These are phyloP conservation scores for Penicillium aurantiogriseum DNA, from an alignment of 2,329 filamentous ascomycete species.

Conservation along the genomic window DNA sequence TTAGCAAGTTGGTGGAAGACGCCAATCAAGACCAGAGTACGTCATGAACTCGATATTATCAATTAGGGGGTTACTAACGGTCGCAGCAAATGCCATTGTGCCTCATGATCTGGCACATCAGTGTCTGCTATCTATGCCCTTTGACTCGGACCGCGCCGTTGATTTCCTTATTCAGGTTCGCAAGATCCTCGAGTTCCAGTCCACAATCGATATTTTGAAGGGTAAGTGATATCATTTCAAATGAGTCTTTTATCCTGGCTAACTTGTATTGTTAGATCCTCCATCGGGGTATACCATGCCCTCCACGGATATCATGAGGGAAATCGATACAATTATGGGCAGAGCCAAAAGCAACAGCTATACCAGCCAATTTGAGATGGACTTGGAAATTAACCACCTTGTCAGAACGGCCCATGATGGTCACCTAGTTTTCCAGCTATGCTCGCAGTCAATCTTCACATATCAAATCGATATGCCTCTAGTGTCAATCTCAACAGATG, in stretches of 20 bases:
- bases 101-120: constrained; percentile 23
- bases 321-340: constrained; percentile 47
- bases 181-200: constrained; percentile 51
- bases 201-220: constrained; percentile 50
- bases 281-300: constrained; percentile 53
- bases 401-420: constrained; percentile 62
- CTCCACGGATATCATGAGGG: constrained; percentile 49
- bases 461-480: constrained; percentile 46
- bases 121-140: constrained; percentile 32
- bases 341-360: constrained; percentile 47
- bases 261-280: constrained; percentile 38
- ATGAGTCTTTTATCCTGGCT: neutral
- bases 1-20: constrained; percentile 18
- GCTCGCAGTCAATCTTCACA: constrained; percentile 44
- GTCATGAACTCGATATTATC: neutral
- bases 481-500: constrained; percentile 62
- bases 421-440: constrained; percentile 45
- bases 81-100: constrained; percentile 15
- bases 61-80: constrained; percentile 7
- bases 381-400: constrained; percentile 54
- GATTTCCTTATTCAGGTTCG: constrained; percentile 26
- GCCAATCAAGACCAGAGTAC: constrained; percentile 18
- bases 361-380: constrained; percentile 56
- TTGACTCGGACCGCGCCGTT: constrained; percentile 25
- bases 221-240: constrained; percentile 7